A percentile compares a stretch with the other conserved stretches of the same genome.
These are phyloP conservation scores for Nakazawaea anatomiae DNA, from an alignment of 805 yeast genomes.

Conservation along the genomic window DNA sequence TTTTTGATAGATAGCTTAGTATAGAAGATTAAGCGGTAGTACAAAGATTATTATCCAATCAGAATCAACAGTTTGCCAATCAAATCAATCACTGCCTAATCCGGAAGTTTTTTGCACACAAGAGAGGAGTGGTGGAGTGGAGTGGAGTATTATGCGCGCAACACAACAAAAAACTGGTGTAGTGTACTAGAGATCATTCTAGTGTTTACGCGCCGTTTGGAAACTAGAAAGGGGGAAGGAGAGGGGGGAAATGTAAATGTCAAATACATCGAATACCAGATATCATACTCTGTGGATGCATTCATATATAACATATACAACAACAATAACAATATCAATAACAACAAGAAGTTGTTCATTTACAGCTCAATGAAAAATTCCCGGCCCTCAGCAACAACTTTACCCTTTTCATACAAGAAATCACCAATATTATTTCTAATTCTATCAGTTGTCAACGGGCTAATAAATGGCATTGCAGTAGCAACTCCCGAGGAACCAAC, in stretches of 20 bases:
- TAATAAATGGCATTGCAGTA: constrained; percentile 20
- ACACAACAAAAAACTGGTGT: no score
- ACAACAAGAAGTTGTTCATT: neutral
- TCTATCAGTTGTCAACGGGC: constrained; percentile 39
- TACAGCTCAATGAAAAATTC: constrained; percentile 30
- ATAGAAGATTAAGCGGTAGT: neutral
- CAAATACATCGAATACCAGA: no score
- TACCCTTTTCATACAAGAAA: constrained; percentile 20
- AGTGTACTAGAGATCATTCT: no score
- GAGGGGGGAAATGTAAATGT: no score
- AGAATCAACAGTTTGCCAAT: neutral
- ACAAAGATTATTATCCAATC: neutral
- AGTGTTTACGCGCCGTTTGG: no score
- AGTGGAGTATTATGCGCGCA: no score
- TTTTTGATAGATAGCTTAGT: neutral
- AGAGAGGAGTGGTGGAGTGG: neutral
- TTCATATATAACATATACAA: no score
- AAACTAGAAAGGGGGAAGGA: no score
- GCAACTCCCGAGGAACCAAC: constrained; percentile 7
- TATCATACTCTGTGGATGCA: no score
- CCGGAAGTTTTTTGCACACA: neutral
- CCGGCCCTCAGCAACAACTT: constrained; percentile 25
- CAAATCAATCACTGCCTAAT: neutral
- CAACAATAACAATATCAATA: no score
- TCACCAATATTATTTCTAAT: constrained; percentile 36